phyloP scores from a whole-genome alignment of 371 early-diverging fungal genomes.

The Circinella minor region DNA sequence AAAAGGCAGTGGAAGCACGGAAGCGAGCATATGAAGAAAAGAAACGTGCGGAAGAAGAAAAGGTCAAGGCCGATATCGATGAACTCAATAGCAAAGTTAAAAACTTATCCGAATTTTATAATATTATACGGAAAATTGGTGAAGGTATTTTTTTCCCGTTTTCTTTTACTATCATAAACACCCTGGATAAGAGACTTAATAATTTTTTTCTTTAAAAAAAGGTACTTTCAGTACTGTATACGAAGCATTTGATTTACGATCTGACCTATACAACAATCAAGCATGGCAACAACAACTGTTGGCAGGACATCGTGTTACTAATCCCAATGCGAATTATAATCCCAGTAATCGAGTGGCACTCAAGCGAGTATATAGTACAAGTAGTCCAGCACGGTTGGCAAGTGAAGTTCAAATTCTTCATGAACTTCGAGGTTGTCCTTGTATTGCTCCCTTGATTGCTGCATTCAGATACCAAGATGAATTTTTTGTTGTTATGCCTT shows the following conservation, averaged over 20 bases:
- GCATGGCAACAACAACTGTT: constrained; percentile 51
- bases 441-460: constrained; percentile 83
- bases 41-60: constrained; percentile 1
- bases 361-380: constrained; percentile 91
- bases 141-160: constrained; percentile 54
- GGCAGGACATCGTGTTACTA: constrained; percentile 13
- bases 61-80: constrained; percentile 30
- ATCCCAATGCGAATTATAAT: constrained; percentile 16
- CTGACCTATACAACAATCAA: constrained; percentile 71
- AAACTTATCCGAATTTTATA: constrained; percentile 60
- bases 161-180: too few species aligned
- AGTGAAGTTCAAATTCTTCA: constrained; percentile 88
- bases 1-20: background rate
- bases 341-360: constrained; percentile 72
- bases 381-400: constrained; percentile 83
- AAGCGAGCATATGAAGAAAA: constrained; percentile 11
- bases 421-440: constrained; percentile 62
- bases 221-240: constrained; percentile 98
- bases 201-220: background rate
- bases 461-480: constrained; percentile 86
- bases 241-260: constrained; percentile 84
- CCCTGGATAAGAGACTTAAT: too few species aligned
- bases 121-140: constrained; percentile 75
- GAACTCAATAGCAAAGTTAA: constrained; percentile 55
- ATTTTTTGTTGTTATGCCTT: constrained; percentile 89